phyloP scores from a whole-genome alignment of 257 asterid species.

The Solanum medicagineum region DNA sequence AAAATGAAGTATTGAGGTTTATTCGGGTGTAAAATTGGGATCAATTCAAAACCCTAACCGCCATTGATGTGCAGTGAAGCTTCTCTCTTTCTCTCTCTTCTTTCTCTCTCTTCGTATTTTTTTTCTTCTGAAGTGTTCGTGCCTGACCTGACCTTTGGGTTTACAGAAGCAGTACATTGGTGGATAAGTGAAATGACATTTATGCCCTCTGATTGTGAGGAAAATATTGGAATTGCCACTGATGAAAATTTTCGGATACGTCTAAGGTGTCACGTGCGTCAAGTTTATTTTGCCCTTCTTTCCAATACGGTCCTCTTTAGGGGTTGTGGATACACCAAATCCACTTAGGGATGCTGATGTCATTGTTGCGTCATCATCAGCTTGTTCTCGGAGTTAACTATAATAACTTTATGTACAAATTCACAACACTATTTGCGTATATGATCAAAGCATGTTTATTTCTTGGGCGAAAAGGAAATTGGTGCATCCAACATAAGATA shows the following conservation, averaged over 20 bases:
- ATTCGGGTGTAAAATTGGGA: conserved; percentile 4
- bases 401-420: neutral
- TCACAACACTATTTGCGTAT: neutral
- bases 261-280: neutral
- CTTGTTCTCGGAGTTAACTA: neutral
- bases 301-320: neutral
- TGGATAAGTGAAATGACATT: neutral
- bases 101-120: conserved; percentile 3
- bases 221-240: neutral
- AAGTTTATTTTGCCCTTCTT: neutral
- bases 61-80: conserved; percentile 24
- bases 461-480: too few relatives aligned
- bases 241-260: neutral
- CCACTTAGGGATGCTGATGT: neutral
- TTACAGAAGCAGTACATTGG: neutral
- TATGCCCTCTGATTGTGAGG: neutral
- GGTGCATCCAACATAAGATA: too few relatives aligned
- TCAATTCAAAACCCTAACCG: conserved; percentile 54
- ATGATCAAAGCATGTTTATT: neutral
- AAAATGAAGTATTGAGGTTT: neutral
- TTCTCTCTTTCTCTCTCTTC: neutral
- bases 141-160: neutral
- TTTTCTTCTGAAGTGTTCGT: neutral
- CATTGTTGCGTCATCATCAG: neutral
- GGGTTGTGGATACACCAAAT: neutral